phyloP scores from a whole-genome alignment of 2,329 filamentous ascomycete genomes.

The Bisporella sp. region DNA sequence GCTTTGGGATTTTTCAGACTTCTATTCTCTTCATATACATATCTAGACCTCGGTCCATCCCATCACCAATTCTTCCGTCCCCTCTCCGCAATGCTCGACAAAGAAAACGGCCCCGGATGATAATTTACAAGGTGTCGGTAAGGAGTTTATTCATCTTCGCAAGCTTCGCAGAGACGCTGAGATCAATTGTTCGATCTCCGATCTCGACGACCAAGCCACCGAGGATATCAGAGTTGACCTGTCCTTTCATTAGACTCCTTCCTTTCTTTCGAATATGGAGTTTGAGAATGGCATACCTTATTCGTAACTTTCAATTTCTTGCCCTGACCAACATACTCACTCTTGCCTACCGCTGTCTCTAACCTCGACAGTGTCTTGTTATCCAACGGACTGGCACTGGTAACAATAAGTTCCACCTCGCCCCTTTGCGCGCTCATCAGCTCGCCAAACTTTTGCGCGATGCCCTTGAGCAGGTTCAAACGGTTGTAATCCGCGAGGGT shows the following conservation, averaged over 20 bases:
- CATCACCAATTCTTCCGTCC: too few species aligned
- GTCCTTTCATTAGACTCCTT: slow-evolving; percentile 6
- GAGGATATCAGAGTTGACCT: slow-evolving; percentile 92
- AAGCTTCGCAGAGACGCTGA: slow-evolving; percentile 90
- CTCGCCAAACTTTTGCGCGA: slow-evolving; percentile 79
- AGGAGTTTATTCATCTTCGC: slow-evolving; percentile 99
- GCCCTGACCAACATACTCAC: slow-evolving; percentile 76
- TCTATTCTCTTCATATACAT: too few species aligned
- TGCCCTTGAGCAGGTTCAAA: slow-evolving; percentile 70
- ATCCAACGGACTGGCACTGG: slow-evolving; percentile 84
- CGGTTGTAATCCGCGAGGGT: slow-evolving; percentile 97
- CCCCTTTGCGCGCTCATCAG: slow-evolving; percentile 85
- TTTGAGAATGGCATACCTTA: slow-evolving; percentile 48
- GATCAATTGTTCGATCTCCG: slow-evolving; percentile 95
- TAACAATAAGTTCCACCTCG: slow-evolving; percentile 90
- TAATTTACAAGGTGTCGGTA: slow-evolving; percentile 85
- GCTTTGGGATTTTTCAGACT: too few species aligned
- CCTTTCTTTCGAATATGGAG: not conserved
- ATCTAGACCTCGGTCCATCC: too few species aligned
- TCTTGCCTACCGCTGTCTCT: slow-evolving; percentile 84
- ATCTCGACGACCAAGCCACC: slow-evolving; percentile 94
- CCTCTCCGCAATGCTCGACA: slow-evolving; percentile 3
- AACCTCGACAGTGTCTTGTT: slow-evolving; percentile 78
- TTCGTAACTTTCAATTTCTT: slow-evolving; percentile 98
- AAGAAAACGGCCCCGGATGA: slow-evolving; percentile 14